Conservation (phyloP, 2,329 filamentous ascomycete species). For the Alternaria gaisen region DNA sequence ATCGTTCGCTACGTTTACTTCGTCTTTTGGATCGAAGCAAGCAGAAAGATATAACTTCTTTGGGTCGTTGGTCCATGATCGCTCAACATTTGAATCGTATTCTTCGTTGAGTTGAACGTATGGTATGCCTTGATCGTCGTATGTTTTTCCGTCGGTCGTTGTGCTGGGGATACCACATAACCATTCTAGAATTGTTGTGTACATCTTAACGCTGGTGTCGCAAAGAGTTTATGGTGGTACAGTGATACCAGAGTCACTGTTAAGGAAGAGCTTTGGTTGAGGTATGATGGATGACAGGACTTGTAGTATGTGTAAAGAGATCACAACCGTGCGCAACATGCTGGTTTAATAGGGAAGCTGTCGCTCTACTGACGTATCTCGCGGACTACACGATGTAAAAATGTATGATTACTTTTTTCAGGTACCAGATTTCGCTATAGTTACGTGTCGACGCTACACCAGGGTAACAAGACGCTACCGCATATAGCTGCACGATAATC, state of each 20-base stretch:
- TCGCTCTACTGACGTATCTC: not conserved
- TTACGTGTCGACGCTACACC: not conserved
- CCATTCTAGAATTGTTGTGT: not conserved
- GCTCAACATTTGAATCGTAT: not conserved
- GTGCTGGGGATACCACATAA: not conserved
- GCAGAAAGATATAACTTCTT: slow-evolving; percentile 8
- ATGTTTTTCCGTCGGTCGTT: not conserved
- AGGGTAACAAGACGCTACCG: not conserved
- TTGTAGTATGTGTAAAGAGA: not conserved
- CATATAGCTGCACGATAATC: not conserved
- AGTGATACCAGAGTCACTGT: slow-evolving; percentile 2
- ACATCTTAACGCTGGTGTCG: not conserved
- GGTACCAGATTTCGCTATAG: not conserved
- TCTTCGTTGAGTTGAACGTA: slow-evolving; percentile 14
- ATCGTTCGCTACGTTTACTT: slow-evolving; percentile 10
- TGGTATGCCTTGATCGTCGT: slow-evolving; percentile 6
- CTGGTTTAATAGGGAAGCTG: not conserved
- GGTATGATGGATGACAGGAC: not conserved
- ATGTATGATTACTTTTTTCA: not conserved
- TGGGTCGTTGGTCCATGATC: slow-evolving; percentile 19
- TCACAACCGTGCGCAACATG: not conserved
- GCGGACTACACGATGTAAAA: not conserved
- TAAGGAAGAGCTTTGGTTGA: not conserved
- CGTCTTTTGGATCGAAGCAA: slow-evolving; percentile 6
- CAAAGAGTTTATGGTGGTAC: not conserved